A percentile compares a stretch with the other conserved stretches of the same genome.
Evolutionary conservation across 2,329 filamentous ascomycete species (phyloP).

Genomic region (Endothia cerciana): DNA sequence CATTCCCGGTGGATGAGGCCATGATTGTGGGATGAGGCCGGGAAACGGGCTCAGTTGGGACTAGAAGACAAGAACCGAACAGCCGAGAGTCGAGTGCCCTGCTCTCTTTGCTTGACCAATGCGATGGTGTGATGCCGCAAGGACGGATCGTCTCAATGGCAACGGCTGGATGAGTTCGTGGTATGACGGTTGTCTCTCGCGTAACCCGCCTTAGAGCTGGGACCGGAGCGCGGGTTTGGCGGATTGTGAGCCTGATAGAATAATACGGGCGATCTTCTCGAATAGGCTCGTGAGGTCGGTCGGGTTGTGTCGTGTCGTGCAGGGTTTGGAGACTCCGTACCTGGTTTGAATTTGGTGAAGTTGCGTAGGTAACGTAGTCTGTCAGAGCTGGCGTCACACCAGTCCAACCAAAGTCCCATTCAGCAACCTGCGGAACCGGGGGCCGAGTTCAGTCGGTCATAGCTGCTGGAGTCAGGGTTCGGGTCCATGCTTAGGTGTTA

Average conservation of each 20-base stretch:
- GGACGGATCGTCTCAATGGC: background rate
- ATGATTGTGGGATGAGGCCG: slow-evolving; percentile 41
- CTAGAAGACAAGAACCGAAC: background rate
- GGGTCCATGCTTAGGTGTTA: background rate
- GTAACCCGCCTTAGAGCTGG: background rate
- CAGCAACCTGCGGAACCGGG: slow-evolving; percentile 7
- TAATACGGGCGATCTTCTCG: background rate
- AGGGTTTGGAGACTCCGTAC: background rate
- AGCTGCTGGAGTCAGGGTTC: background rate
- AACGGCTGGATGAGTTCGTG: background rate
- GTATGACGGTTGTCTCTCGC: background rate
- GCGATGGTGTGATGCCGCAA: background rate
- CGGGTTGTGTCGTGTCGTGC: background rate
- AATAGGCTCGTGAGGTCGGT: background rate
- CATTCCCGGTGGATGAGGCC: slow-evolving; percentile 57
- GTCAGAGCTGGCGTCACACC: slow-evolving; percentile 16
- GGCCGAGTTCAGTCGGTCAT: slow-evolving; percentile 1
- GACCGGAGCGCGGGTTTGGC: background rate
- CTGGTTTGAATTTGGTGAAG: background rate
- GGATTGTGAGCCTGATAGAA: background rate
- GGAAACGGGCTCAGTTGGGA: slow-evolving; percentile 1
- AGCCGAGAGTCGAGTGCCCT: background rate
- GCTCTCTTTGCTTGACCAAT: background rate
- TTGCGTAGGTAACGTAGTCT: background rate
- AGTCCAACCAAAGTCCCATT: background rate